Evolutionary conservation across 805 yeast genomes (phyloP).

Genomic region (Ascoidea asiatica): DNA sequence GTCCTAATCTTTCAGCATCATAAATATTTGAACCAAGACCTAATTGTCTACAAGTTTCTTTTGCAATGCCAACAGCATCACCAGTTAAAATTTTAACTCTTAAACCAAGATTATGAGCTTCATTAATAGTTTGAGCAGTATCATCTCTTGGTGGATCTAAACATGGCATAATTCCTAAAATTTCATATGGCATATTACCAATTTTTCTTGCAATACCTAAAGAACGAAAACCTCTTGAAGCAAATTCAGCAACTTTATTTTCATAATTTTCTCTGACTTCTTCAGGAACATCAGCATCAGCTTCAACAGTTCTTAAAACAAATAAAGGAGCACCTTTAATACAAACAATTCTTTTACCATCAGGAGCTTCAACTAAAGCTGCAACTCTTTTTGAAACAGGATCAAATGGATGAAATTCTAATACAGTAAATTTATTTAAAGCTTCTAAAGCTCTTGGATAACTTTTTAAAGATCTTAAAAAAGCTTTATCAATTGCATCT

Average conservation of each 20-base stretch:
- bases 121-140: slow-evolving; percentile 87
- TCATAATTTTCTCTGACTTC: slow-evolving; percentile 88
- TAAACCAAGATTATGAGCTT: slow-evolving; percentile 84
- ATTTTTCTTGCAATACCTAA: slow-evolving; percentile 98
- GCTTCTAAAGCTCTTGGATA: slow-evolving; percentile 92
- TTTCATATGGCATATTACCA: slow-evolving; percentile 98
- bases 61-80: slow-evolving; percentile 98
- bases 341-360: slow-evolving; percentile 89
- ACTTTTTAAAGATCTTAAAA: slow-evolving; percentile 74
- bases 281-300: slow-evolving; percentile 93
- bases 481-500: slow-evolving; percentile 95
- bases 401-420: slow-evolving; percentile 95
- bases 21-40: slow-evolving; percentile 94
- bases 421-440: slow-evolving; percentile 84
- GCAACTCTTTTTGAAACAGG: slow-evolving; percentile 96
- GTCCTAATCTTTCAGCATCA: slow-evolving; percentile 94
- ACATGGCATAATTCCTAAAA: slow-evolving; percentile 96
- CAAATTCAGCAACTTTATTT: slow-evolving; percentile 95
- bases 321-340: slow-evolving; percentile 98
- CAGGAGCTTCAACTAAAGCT: slow-evolving; percentile 91
- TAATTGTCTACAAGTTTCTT: slow-evolving; percentile 95
- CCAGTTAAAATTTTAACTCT: slow-evolving; percentile 97
- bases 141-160: slow-evolving; percentile 99
- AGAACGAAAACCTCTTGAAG: slow-evolving; percentile 97
- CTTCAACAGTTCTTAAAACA: slow-evolving; percentile 93